A percentile compares a stretch with the other conserved stretches of the same genome.
Conservation (phyloP, 768 basidiomycete genomes). For the Naganishia friedmannii region DNA sequence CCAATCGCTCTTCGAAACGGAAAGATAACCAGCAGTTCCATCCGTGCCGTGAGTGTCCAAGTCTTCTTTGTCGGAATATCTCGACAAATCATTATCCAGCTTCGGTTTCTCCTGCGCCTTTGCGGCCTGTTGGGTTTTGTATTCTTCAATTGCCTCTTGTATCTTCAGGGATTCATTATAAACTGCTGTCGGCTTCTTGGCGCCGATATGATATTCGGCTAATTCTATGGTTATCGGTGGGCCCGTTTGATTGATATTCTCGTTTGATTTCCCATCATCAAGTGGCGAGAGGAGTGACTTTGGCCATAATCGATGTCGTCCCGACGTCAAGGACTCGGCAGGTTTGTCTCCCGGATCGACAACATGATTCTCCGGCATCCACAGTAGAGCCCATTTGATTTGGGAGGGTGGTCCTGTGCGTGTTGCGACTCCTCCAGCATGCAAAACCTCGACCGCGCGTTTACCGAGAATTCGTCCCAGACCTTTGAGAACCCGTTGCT, state of each 20-base stretch:
- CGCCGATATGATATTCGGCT: background rate
- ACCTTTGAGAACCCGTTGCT: background rate
- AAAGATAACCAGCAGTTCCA: background rate
- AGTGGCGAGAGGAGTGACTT: background rate
- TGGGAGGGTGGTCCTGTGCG: background rate
- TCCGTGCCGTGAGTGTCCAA: background rate
- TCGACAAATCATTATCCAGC: background rate
- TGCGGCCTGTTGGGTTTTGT: background rate
- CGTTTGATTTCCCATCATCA: background rate
- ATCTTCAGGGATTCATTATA: conserved; percentile 14
- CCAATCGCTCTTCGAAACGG: background rate
- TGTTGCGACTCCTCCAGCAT: background rate
- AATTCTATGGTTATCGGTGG: background rate
- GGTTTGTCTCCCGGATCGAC: background rate
- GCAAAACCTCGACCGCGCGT: background rate
- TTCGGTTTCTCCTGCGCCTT: background rate
- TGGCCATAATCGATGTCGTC: conserved; percentile 13
- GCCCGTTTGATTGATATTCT: background rate
- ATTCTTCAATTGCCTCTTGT: background rate
- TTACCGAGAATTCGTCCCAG: background rate
- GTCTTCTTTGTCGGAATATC: background rate
- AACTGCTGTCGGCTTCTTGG: conserved; percentile 1
- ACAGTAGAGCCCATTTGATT: conserved; percentile 2
- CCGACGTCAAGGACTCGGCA: background rate
- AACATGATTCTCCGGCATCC: background rate